Conservation (phyloP, 1,284 basidiomycete genomes). For the Puccinia coronata region DNA sequence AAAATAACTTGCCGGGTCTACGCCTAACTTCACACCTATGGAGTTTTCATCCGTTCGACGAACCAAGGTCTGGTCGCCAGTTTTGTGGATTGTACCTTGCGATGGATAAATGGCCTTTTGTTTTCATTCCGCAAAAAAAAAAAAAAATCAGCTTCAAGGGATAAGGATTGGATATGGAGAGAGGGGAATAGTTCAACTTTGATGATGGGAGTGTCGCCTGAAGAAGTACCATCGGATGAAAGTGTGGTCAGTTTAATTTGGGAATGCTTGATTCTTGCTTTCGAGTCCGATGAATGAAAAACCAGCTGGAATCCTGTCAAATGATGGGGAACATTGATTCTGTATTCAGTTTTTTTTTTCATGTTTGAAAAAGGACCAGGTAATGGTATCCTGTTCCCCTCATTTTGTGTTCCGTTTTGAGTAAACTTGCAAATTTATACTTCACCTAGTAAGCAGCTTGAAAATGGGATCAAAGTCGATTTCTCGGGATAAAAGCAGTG, state of each 20-base stretch:
- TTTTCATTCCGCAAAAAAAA: not conserved
- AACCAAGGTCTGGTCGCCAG: conserved; percentile 38
- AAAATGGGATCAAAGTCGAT: conserved; percentile 47
- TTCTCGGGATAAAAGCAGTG: conserved; percentile 48
- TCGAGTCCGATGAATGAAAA: conserved; percentile 48
- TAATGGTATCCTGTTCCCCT: not conserved
- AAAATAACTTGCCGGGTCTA: conserved; percentile 45
- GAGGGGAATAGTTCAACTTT: conserved; percentile 29
- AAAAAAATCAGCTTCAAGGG: not conserved
- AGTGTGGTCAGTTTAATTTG: conserved; percentile 44
- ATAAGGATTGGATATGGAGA: not conserved
- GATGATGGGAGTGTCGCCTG: conserved; percentile 38
- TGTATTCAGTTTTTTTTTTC: not conserved
- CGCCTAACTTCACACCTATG: conserved; percentile 42
- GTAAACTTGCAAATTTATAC: not conserved
- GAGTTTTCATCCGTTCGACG: conserved; percentile 46
- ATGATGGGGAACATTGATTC: too few species aligned
- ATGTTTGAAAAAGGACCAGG: not conserved
- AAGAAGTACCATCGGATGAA: conserved; percentile 8
- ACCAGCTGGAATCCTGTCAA: conserved; percentile 46
- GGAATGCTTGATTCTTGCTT: conserved; percentile 50
- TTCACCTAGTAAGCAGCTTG: conserved; percentile 47
- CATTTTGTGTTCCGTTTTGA: not conserved
- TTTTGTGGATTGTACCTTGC: conserved; percentile 48
- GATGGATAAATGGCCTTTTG: conserved; percentile 50